Evolutionary conservation across 306 rosid genomes (phyloP), one percentile per base, ranked within the genome.

Genomic region (Cucumis cinereus): DNA sequence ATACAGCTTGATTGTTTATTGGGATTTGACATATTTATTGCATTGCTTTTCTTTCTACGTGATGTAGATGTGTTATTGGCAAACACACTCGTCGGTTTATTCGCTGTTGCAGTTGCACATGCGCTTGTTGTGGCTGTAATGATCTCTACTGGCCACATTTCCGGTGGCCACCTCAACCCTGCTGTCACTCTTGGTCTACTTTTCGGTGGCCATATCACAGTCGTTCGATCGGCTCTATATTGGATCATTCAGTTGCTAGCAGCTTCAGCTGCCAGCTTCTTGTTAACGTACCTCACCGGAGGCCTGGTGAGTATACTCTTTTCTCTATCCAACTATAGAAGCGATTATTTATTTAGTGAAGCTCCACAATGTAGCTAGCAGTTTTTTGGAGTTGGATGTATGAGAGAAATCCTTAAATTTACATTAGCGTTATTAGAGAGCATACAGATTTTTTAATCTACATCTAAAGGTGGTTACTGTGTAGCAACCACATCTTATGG

Each of bases 101-200:
- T 91, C 71, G 88, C 77, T 14, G 87, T 91, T 78, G 96, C 94
- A 0, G 73, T 93, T n/a, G 81, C 97, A 23, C 92, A 93, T 78
- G 92, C 97, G 10, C 85, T 93, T 15, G 93, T 88, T 17, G 96
- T 90, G 78, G 97, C 96, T 0, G 93, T 89, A 2, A 93, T 87
- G 96, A 79, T 93, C 23, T 91, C 98, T 5, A 90, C 92, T 57
- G 98, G 91, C 9, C 98, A 91, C 77, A 89, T 93, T 67, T 93
- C 98, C 14, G 98, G 97, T 1, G 97, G 98, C 16, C 97, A 93
- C 66, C 91, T 93, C 38, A 93, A 93, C 81, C 98, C 98, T 0
- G 92, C 98, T 43, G 98, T 93, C 41, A 91, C 98, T 0, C 82
- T 90, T 0, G 97, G 93, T 47, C 94, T 90, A 33, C 88, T 91